Evolutionary conservation across 441 rosid genomes (phyloP).

Genomic region (Erodium moschatum): DNA sequence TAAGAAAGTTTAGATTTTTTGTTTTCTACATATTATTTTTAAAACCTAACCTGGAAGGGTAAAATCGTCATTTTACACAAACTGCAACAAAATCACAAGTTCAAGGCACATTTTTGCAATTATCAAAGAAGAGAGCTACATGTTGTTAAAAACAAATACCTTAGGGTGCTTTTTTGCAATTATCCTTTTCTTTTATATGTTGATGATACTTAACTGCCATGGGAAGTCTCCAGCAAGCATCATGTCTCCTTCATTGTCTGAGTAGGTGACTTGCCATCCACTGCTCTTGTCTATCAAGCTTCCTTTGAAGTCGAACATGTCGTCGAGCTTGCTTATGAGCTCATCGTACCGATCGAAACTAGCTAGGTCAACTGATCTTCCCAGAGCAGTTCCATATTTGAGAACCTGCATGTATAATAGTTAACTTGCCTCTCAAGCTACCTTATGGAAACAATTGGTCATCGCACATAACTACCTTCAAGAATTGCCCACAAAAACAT

Average conservation of each 20-base stretch:
- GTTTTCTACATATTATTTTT: too few species aligned
- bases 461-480: not conserved
- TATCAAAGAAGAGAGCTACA: too few species aligned
- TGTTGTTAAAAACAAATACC: too few species aligned
- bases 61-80: too few species aligned
- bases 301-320: constrained; percentile 38
- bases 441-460: too few species aligned
- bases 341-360: constrained; percentile 29
- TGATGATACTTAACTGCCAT: constrained; percentile 39
- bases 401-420: constrained; percentile 29
- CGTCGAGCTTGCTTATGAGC: constrained; percentile 35
- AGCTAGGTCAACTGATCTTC: constrained; percentile 35
- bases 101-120: too few species aligned
- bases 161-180: too few species aligned
- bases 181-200: too few species aligned
- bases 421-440: too few species aligned
- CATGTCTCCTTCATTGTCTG: constrained; percentile 30
- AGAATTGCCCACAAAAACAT: not conserved
- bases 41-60: too few species aligned
- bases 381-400: constrained; percentile 30
- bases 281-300: constrained; percentile 32
- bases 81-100: too few species aligned
- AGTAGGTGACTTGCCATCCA: constrained; percentile 32
- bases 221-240: constrained; percentile 30
- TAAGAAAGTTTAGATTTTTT: too few species aligned